A percentile compares a stretch with the other conserved stretches of the same genome.
phyloP scores from a whole-genome alignment of 2,329 filamentous ascomycete genomes.

The Alternaria ventricosa region DNA sequence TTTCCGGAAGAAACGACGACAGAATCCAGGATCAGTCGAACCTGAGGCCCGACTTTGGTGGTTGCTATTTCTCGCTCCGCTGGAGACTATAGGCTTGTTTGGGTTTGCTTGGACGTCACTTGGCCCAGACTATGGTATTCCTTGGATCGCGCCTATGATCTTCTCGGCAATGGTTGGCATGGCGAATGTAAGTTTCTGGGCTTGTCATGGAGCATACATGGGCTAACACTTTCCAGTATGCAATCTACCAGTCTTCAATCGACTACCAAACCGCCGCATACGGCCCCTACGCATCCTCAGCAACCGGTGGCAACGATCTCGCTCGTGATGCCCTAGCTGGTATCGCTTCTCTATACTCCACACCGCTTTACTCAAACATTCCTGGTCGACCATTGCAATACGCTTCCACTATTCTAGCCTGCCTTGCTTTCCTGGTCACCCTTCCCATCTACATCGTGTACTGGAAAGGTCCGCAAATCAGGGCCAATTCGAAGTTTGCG shows the following conservation, averaged over 20 bases:
- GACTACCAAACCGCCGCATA: conserved; percentile 80
- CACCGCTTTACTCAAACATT: conserved; percentile 54
- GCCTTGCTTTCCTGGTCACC: conserved; percentile 57
- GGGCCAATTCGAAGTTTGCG: conserved; percentile 61
- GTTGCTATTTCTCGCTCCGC: conserved; percentile 67
- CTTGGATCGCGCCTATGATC: conserved; percentile 73
- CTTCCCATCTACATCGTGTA: conserved; percentile 64
- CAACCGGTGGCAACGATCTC: conserved; percentile 78
- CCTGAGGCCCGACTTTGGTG: conserved; percentile 72
- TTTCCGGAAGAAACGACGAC: conserved; percentile 55
- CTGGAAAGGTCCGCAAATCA: conserved; percentile 61
- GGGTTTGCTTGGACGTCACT: conserved; percentile 73
- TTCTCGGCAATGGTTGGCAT: conserved; percentile 72
- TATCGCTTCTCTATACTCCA: conserved; percentile 71
- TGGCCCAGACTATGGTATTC: conserved; percentile 61
- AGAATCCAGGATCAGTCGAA: conserved; percentile 56
- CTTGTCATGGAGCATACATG: no score
- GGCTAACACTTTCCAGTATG: conserved; percentile 51
- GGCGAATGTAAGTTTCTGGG: conserved; percentile 59
- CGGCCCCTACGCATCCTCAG: conserved; percentile 74
- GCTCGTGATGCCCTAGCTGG: conserved; percentile 76
- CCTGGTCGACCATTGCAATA: conserved; percentile 56
- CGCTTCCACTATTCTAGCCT: conserved; percentile 62
- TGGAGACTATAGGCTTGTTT: conserved; percentile 70
- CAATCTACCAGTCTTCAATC: conserved; percentile 78